Evolutionary conservation across 2,329 filamentous ascomycete genomes (phyloP).

Genomic region (Claviceps arundinis): DNA sequence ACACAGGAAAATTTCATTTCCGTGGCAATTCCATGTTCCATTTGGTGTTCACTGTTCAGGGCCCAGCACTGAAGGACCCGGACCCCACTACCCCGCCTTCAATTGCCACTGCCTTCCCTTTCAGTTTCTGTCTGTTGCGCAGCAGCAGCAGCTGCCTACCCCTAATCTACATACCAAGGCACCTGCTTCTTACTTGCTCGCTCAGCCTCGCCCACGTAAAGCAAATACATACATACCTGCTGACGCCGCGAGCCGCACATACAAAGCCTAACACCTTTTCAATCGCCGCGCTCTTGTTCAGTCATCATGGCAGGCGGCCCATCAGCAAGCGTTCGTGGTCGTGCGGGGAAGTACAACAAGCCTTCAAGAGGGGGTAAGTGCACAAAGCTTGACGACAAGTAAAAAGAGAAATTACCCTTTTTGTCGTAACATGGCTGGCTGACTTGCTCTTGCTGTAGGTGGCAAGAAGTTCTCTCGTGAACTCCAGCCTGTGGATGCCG

Average conservation of each 20-base stretch:
- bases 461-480: constrained; percentile 94
- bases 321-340: constrained; percentile 48
- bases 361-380: constrained; percentile 76
- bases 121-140: not conserved
- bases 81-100: constrained; percentile 25
- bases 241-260: not conserved
- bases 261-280: not conserved
- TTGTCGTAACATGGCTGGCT: not conserved
- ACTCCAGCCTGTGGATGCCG: constrained; percentile 73
- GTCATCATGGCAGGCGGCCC: constrained; percentile 32
- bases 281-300: not conserved
- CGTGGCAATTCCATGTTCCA: too few relatives aligned
- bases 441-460: constrained; percentile 35
- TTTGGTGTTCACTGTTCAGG: too few relatives aligned
- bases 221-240: not conserved
- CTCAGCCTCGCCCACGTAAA: not conserved
- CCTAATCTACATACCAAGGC: not conserved
- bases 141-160: not conserved
- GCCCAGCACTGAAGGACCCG: too few relatives aligned
- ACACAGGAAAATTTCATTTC: too few relatives aligned
- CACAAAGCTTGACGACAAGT: not conserved
- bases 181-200: not conserved
- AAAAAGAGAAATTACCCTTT: too few relatives aligned
- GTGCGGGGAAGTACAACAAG: constrained; percentile 91
- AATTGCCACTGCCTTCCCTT: not conserved